Base-by-base conservation (phyloP, 2,329 filamentous ascomycete species). In the Clonostachys sp. region DNA sequence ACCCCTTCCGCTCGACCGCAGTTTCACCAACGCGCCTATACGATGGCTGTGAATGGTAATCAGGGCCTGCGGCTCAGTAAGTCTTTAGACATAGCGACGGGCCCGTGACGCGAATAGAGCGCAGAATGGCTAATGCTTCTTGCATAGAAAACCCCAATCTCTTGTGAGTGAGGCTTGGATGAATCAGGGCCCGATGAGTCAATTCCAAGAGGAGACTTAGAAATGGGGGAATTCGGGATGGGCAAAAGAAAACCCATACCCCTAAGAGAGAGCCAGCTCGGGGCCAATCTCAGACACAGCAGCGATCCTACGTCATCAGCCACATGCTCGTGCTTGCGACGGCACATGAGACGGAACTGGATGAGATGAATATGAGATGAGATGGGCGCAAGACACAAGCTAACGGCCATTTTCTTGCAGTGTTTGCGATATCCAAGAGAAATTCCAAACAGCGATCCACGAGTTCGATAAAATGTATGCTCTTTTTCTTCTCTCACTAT, bases 361-460 rank as follows among this genome's bases (percentile, higher is more conserved):
- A 24, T 24, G 24, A 30, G 8, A 30, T 30, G 24, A 30, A 9
- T n/a, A 30, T 30, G 24, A 10, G 24, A 30, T 10, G 24, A 30
- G 24, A 30, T 30, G 9, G 24, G 24, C 24, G 24, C 24, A 30
- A 30, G 6, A 30, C 24, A 8, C 8, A 30, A 30, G 24, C 24
- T 30, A n/a, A 33, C 12, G 7, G 33, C 17, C 34, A 9, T 34
- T 33, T 41, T 39, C 5, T 7, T 16, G 20, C 47, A 96, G 91
- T 60, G 81, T 97, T 62, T 97, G 92, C 72, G 92, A 97, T 62
- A 77, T 97, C 53, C 92, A 97, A 71, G 92, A 96, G 57, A 95
- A 91, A 66, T 97, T 97, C 70, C 81, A 89, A 51, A 74, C 75
- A 9, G 86, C 84, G 48, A 96, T 97, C 58, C 81, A 86, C 70